These are phyloP conservation scores for Nannizzia gypsea DNA, from an alignment of 2,329 filamentous ascomycete species.

Conservation along the genomic window DNA sequence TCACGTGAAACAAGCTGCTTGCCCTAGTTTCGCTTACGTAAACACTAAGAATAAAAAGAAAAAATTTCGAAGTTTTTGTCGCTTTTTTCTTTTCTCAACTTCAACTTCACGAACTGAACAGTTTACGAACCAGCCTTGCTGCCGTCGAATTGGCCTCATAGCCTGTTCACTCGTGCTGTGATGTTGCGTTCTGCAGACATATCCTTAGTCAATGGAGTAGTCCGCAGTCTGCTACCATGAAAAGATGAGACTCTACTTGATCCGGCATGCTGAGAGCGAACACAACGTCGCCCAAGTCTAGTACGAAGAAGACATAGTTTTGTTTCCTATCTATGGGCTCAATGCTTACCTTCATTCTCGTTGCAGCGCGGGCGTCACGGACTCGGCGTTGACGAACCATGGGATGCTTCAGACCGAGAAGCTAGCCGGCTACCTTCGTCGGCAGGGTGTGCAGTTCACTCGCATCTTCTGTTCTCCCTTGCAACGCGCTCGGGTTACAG, in stretches of 20 bases:
- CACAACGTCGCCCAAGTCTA: constrained; percentile 60
- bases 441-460: constrained; percentile 51
- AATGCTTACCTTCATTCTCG: constrained; percentile 4
- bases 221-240: background rate
- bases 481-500: constrained; percentile 51
- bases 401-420: constrained; percentile 40
- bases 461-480: constrained; percentile 69
- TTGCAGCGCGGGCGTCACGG: constrained; percentile 14
- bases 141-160: background rate
- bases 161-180: background rate
- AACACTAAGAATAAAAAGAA: background rate
- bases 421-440: constrained; percentile 55
- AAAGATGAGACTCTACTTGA: constrained; percentile 57
- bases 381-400: constrained; percentile 25
- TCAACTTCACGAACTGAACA: background rate
- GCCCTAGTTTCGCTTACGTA: background rate
- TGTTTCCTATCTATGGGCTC: background rate
- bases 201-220: background rate
- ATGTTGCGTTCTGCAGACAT: background rate
- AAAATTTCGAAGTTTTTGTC: background rate
- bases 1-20: background rate
- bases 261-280: constrained; percentile 80
- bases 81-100: background rate
- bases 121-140: background rate
- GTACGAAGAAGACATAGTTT: constrained; percentile 11